Evolutionary conservation across 2,329 filamentous ascomycete genomes (phyloP), one percentile per base, ranked within the genome.

Genomic region (Trichoderma atrobrunneum): DNA sequence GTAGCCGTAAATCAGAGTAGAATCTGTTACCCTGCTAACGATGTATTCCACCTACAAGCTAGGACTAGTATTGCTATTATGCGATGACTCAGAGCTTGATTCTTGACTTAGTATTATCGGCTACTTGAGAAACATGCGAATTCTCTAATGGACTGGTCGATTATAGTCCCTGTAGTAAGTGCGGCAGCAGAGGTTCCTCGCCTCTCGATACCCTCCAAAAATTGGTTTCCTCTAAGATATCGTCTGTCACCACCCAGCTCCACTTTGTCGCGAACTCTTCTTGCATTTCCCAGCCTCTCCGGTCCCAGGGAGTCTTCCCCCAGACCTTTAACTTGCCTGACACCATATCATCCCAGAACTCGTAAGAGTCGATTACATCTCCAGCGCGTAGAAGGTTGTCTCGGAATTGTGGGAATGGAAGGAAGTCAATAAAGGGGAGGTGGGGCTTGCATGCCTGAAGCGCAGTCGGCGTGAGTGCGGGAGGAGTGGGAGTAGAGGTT

Each of bases 151-250:
- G 18, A 8, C 36, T 48, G 18, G 39, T 48, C 7, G 8, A 11
- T 48, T n/a, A 48, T 39, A 1, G 36, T 39, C 36, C 36, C 36
- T 39, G 16, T 48, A 48, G 39, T 48, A 56, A 36, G 16, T 43
- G 63, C 12, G 30, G 18, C 12, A 56, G 16, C 12, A 64, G 62
- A 56, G 63, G 63, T 56, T 43, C 43, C 24, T 66, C 63, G 18
- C 48, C 63, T 21, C 63, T 56, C 34, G 63, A 66, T 18, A 66
- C 63, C 34, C 63, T 66, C 63, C 63, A 66, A 56, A 66, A 66
- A 14, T 66, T 66, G 1, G 63, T 66, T 30, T 66, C 63, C 32
- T 66, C 63, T 43, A 66, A 56, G 30, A 66, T 66, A 34, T 66
- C 63, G 8, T 66, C 63, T 5, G 63, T 3, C 3, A 66, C 51